Evolutionary conservation across 2,329 filamentous ascomycete species (phyloP), one percentile per base, ranked within the genome.

Genomic region (Colletotrichum sp.): DNA sequence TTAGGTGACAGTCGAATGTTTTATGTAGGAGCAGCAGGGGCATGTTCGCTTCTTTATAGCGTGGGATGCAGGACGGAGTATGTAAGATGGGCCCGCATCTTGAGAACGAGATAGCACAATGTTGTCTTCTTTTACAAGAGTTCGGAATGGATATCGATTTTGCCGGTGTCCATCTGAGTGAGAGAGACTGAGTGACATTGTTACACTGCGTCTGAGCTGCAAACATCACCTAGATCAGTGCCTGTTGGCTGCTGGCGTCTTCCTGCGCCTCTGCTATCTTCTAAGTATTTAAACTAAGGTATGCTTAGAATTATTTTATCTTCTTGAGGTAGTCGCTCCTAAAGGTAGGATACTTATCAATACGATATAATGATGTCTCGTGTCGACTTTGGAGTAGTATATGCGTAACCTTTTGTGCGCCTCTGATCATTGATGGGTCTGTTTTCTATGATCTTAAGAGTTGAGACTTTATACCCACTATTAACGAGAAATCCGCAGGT

Each of bases 121-220:
- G 43, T 3, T 2, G 2, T 6, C 10, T 2, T 9, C 2, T 1
- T 6, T 10, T 0, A 13, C 6, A 3, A n/a, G 5, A n/a, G 5
- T 43, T 18, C 18, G 18, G 18, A 43, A 6, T 43, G 18, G 39
- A 6, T 43, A 43, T 43, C 39, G 39, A 48, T 48, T 48, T 48
- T n/a, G 18, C 39, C 9, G 39, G 43, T 18, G n/a, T 52, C 6
- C 6, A 52, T 52, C n/a, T 52, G 43, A 7, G n/a, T 52, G 10
- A 52, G n/a, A 4, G 10, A 52, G 6, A 8, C 10, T 13, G 10
- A 52, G 4, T 52, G 10, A 7, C 6, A 52, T 52, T 52, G 2
- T 52, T 22, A 5, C n/a, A 52, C 43, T 52, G 4, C 3, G 3
- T 52, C 43, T 3, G 10, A 52, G 6, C n/a, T 22, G 6, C 6